Evolutionary conservation across 768 basidiomycete species (phyloP), one percentile per base, ranked within the genome.

Genomic region (Amanita subjunquillea): DNA sequence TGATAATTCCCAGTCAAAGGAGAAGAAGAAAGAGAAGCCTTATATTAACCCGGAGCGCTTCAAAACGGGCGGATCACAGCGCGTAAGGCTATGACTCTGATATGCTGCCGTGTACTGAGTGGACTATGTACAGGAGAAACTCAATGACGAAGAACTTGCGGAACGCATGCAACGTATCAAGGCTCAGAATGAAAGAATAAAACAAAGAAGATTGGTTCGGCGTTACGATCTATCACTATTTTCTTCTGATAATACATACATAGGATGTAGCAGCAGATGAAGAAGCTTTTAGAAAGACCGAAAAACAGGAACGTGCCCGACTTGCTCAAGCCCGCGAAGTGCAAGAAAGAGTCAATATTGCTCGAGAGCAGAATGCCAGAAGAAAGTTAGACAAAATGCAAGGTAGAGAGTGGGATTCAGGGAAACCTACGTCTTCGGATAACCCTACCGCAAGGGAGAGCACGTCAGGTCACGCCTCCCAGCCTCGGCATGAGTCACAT

Each of bases 21-120:
- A 80, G 60, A 81, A 81, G 37, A 50, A 50, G 27, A 50, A 50
- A 69, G 82, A 79, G 67, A 80, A 76, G 56, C 85, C 85, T 2
- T 91, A 91, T 72, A 73, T 87, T 43, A 90, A 91, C 66, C 82
- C 76, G 6, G 87, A 90, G 61, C 85, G 88, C 66, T 83, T 91
- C 70, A 88, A 79, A 69, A 91, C 89, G 7, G 87, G 88, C 12
- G 89, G 87, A 13, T 60, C 74, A 23, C 83, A 85, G 58, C 77
- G 85, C 63, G 89, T 89, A 50, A 29, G 48, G 17, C 65, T 53
- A 72, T 66, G 49, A 53, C 25, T 53, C 49, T 32, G 20, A 17
- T 27, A 47, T 25, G 32, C 32, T 44, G 23, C 48, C 27, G 2
- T 25, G n/a, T 12, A 29, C 10, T 17, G 30, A 38, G 5, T 55